Base-by-base conservation (phyloP, 805 yeast species). In the Wickerhamomyces chambardii region DNA sequence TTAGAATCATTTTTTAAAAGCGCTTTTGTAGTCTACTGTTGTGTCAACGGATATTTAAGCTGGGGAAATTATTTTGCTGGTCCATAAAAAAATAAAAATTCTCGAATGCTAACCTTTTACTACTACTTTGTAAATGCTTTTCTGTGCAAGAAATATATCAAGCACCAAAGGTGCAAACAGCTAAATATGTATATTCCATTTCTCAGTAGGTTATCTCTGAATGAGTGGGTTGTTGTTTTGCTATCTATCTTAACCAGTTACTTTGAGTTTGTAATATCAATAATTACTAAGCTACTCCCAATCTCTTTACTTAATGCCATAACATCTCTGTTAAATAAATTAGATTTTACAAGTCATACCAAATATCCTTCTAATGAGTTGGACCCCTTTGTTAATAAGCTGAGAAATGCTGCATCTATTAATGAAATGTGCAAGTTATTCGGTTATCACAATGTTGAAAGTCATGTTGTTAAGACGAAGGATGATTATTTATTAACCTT, bases 401-500 rank as follows among this genome's bases (percentile, higher is more conserved):
- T 79, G 24, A 53, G 73, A 36, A 58, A 62, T 30, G 73, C 83
- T 15, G 54, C 59, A 4, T 63, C 66, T 31, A 75, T 89, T 40
- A 73, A 70, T 33, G 78, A 78, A 32, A 75, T 89, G 64, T 81
- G 87, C 39, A 57, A 47, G 1, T 41, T 81, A 2, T 84, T 78
- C 51, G 90, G 87, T 1, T 84, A 82, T 47, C 63, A 60, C 2
- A 24, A 24, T 14, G 68, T 80, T 12, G 89, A 87, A 45, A 84
- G 80, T 47, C 89, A 84, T 50, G 61, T 90, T 10, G 86, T 86
- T 1, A 61, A 68, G 34, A 89, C 97, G 0, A 60, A 66, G 30
- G 97, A 89, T 53, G 81, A 80, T 25, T 89, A 84, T 50, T 50
- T 84, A 16, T 62, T 89, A 19, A 82, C 87, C 0, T 44, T 86